Conservation (phyloP, 1,284 basidiomycete genomes). For the Neonothopanus nambi region DNA sequence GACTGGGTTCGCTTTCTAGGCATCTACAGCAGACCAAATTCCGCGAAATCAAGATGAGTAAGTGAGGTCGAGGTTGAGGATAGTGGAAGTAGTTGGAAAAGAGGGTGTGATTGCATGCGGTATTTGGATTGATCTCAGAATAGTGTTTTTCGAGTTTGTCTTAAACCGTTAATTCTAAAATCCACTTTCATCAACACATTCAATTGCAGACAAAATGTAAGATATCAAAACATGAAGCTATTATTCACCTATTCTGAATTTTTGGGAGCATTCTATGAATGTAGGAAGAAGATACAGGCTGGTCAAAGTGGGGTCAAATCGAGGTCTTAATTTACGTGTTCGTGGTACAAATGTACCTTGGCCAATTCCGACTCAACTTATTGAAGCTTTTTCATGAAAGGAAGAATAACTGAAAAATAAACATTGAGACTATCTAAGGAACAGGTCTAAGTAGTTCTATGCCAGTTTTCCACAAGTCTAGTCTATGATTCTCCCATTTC, state of each 20-base stretch:
- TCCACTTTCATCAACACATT: background rate
- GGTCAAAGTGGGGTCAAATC: background rate
- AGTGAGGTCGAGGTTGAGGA: background rate
- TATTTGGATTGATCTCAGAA: background rate
- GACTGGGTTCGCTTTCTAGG: background rate
- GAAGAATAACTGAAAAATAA: background rate
- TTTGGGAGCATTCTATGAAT: background rate
- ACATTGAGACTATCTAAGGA: background rate
- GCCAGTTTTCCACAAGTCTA: slow-evolving; percentile 3
- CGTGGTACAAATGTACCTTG: background rate
- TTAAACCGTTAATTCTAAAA: background rate
- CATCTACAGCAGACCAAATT: background rate
- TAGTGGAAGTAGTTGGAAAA: background rate
- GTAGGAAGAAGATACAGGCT: background rate
- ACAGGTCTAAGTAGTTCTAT: background rate
- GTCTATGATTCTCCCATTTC: background rate
- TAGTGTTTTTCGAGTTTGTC: background rate
- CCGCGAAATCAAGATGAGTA: background rate
- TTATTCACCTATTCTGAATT: background rate
- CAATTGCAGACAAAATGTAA: background rate
- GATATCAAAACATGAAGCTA: background rate
- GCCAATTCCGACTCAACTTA: background rate
- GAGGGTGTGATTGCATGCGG: background rate
- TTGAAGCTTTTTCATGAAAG: background rate
- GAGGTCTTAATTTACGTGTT: background rate